phyloP scores from a whole-genome alignment of 2,329 filamentous ascomycete genomes.

The Neonectria ditissima region DNA sequence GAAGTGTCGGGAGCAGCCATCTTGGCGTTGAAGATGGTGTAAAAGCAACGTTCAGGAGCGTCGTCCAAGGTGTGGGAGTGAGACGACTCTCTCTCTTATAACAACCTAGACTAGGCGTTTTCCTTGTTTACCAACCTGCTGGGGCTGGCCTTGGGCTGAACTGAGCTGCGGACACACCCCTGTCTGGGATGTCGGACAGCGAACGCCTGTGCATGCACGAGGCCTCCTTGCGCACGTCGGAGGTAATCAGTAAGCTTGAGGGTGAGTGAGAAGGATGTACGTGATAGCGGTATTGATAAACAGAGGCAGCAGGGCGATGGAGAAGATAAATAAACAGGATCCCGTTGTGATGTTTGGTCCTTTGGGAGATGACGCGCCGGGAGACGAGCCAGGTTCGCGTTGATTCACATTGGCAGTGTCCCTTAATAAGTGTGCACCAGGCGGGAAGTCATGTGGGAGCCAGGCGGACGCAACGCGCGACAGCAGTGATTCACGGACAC shows the following conservation, averaged over 20 bases:
- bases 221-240: conserved; percentile 14
- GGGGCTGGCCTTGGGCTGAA: conserved; percentile 4
- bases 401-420: conserved; percentile 2
- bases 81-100: conserved; percentile 4
- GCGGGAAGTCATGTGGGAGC: no score
- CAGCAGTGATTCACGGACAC: conserved; percentile 1
- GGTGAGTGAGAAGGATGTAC: conserved; percentile 5
- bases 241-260: neutral
- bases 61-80: neutral
- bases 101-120: neutral
- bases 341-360: neutral
- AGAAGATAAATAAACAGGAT: conserved; percentile 6
- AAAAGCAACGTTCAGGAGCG: conserved; percentile 2
- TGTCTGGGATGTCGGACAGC: neutral
- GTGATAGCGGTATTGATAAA: conserved; percentile 5
- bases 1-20: conserved; percentile 32
- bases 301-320: conserved; percentile 11
- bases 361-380: conserved; percentile 13
- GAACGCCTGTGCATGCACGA: conserved; percentile 6
- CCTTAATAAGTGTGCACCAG: neutral
- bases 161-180: conserved; percentile 4
- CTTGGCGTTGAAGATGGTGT: conserved; percentile 31
- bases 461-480: neutral
- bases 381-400: neutral
- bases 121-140: neutral